Evolutionary conservation across 2,329 filamentous ascomycete genomes (phyloP).

Genomic region (Cryphonectria naterciae): DNA sequence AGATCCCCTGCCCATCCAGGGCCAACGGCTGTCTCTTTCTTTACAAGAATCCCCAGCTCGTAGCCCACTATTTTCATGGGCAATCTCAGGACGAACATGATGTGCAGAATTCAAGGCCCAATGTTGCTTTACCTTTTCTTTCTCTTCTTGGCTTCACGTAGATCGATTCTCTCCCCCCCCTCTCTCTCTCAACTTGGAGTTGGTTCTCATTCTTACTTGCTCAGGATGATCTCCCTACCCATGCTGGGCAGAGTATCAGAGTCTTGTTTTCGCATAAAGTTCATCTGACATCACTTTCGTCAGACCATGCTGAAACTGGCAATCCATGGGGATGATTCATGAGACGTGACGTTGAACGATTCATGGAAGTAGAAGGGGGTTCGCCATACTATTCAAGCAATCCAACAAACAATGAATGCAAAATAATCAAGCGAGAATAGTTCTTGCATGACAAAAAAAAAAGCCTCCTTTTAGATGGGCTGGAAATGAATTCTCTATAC

Average conservation of each 20-base stretch:
- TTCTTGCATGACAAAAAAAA: too few relatives aligned
- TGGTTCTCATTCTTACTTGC: not conserved
- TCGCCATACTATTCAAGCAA: too few relatives aligned
- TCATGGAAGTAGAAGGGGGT: not conserved
- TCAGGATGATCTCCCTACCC: not conserved
- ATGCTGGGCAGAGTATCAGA: not conserved
- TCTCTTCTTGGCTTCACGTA: not conserved
- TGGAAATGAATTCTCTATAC: too few relatives aligned
- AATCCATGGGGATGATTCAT: slow-evolving; percentile 8
- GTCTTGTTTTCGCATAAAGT: slow-evolving; percentile 4
- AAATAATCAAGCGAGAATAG: too few relatives aligned
- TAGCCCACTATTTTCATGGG: not conserved
- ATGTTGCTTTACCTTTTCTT: not conserved
- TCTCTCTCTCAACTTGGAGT: not conserved
- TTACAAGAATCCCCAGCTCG: not conserved
- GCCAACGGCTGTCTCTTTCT: too few relatives aligned
- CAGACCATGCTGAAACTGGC: slow-evolving; percentile 16
- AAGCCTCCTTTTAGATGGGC: too few relatives aligned
- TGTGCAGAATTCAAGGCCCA: not conserved
- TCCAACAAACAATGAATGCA: too few relatives aligned
- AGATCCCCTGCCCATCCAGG: not conserved
- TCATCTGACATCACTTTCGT: slow-evolving; percentile 22
- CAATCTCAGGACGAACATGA: not conserved
- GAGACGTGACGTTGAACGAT: slow-evolving; percentile 15
- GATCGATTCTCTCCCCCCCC: not conserved